Evolutionary conservation across 768 basidiomycete species (phyloP), one percentile per base, ranked within the genome.

Genomic region (Leccinum longicurvipes): DNA sequence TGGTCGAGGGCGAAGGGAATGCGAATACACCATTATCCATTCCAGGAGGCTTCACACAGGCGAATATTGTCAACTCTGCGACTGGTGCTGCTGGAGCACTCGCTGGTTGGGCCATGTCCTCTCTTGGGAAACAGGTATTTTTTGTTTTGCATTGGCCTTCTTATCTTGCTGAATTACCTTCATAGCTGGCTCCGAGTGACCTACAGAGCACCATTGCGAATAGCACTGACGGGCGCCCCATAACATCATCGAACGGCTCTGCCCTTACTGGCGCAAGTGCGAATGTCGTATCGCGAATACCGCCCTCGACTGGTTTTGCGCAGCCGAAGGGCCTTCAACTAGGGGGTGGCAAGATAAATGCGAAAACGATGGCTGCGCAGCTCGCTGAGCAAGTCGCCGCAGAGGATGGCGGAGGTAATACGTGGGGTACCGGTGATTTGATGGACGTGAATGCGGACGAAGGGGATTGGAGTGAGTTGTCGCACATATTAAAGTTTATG

Each of bases 71-170:
- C 15, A 93, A 86, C 61, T 86, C 86, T 4, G 93, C 96, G 0
- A 86, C 93, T 0, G 94, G 93, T 0, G 95, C 94, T 3, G 96
- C 95, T 17, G 88, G 91, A 8, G 89, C 87, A 17, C 75, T 99
- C 3, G 95, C 96, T 14, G 93, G 94, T 6, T 98, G 96, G 96
- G 96, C 96, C 2, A 92, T 98, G 42, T 89, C 93, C 4, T 93
- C 90, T 0, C 65, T 98, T 0, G 86, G 89, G 25, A 94, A 85
- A 74, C 90, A 89, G 78, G 90, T 89, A 51, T 74, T 53, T 14
- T 5, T 12, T n/a, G n/a, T n/a, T 46, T 21, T 12, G 19, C 2
- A 3, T 27, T 1, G 12, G 36, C 7, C 1, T 12, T 39, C 19
- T 15, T 12, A 15, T n/a, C 29, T 54, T 4, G 48, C 10, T 19